phyloP scores from a whole-genome alignment of 2,329 filamentous ascomycete genomes.

The Apiospora malaysiana region DNA sequence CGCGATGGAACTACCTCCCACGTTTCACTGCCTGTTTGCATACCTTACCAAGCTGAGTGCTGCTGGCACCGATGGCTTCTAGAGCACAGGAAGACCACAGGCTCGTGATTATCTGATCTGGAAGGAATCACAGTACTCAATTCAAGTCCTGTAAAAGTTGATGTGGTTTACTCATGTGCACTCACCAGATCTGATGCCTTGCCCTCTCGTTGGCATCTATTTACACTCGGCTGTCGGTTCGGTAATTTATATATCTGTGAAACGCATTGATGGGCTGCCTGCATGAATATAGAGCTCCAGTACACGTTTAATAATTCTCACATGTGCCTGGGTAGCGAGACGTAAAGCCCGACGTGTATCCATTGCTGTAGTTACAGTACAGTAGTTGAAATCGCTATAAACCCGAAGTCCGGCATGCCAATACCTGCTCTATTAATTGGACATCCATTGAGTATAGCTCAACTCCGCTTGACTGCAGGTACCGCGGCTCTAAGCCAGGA shows the following conservation, averaged over 20 bases:
- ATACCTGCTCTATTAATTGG: conserved; percentile 8
- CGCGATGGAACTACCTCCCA: not conserved
- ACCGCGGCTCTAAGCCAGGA: conserved; percentile 3
- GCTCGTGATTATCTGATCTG: not conserved
- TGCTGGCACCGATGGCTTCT: not conserved
- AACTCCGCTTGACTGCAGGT: conserved; percentile 11
- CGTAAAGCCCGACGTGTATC: not conserved
- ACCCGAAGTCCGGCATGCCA: not conserved
- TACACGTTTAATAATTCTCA: too few relatives aligned
- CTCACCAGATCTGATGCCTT: too few relatives aligned
- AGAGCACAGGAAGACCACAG: not conserved
- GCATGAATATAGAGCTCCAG: too few relatives aligned
- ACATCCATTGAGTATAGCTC: not conserved
- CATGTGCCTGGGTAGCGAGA: too few relatives aligned
- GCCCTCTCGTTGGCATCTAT: too few relatives aligned
- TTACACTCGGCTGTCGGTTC: too few relatives aligned
- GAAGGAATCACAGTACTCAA: not conserved
- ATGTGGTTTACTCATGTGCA: not conserved
- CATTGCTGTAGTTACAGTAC: not conserved
- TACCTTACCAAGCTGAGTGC: too few relatives aligned
- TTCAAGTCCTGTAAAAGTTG: not conserved
- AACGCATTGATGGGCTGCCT: too few relatives aligned
- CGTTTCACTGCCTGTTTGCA: not conserved
- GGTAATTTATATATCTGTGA: too few relatives aligned
- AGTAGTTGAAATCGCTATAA: not conserved